Percentiles rank a stretch among this genome's conserved stretches.
phyloP scores from a whole-genome alignment of 1,284 basidiomycete genomes.

The Polyporus tsugae region DNA sequence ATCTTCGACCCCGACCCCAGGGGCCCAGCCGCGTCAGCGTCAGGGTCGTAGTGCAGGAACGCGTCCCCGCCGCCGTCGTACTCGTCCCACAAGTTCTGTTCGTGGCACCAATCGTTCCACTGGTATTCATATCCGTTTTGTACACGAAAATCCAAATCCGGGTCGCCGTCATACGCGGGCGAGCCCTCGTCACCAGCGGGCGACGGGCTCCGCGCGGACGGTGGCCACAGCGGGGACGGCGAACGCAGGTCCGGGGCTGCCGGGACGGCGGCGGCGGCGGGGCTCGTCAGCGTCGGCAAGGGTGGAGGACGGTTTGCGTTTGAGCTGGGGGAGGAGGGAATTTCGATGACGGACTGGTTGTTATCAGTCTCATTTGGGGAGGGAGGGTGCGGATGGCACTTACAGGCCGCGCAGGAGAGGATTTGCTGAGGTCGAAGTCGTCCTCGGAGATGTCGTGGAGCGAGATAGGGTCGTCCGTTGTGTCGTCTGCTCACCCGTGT shows the following conservation, averaged over 20 bases:
- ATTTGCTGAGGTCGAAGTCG: conserved; percentile 4
- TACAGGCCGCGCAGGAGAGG: conserved; percentile 26
- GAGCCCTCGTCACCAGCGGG: conserved; percentile 21
- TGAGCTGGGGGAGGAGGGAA: conserved; percentile 35
- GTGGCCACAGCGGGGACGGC: not conserved
- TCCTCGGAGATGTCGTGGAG: conserved; percentile 30
- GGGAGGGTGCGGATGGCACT: not conserved
- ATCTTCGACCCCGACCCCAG: conserved; percentile 5
- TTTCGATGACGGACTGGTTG: conserved; percentile 32
- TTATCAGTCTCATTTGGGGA: conserved; percentile 39
- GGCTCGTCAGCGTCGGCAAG: conserved; percentile 13
- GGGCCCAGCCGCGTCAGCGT: conserved; percentile 21
- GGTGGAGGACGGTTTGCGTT: conserved; percentile 35
- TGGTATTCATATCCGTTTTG: conserved; percentile 22
- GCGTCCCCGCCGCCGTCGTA: conserved; percentile 38
- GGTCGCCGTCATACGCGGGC: not conserved
- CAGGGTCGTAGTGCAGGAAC: conserved; percentile 49
- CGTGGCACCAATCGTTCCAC: conserved; percentile 27
- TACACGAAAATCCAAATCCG: conserved; percentile 6
- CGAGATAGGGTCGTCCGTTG: conserved; percentile 22
- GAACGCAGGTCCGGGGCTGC: not conserved
- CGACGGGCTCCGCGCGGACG: conserved; percentile 12
- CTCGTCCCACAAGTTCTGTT: conserved; percentile 29
- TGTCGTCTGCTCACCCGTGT: not conserved
- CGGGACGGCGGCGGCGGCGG: conserved; percentile 16